phyloP scores from a whole-genome alignment of 371 early-diverging fungal species.

The Mortierella sp. region DNA sequence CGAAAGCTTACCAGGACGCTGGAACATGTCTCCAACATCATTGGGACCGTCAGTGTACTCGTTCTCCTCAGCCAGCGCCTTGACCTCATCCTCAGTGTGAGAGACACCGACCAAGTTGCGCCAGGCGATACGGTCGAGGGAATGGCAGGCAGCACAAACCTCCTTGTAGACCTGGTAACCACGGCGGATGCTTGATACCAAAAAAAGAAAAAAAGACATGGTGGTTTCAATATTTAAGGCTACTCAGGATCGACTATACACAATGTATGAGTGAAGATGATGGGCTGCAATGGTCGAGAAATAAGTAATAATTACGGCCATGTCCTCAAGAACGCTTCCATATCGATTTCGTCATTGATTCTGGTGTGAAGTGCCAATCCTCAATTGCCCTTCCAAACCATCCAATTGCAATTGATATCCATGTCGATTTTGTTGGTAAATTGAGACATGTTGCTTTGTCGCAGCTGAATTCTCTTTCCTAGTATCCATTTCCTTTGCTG shows the following conservation, averaged over 20 bases:
- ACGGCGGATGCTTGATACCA: conserved; percentile 87
- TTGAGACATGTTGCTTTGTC: not conserved
- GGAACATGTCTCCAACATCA: conserved; percentile 94
- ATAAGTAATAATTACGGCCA: too few relatives aligned
- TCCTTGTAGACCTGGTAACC: conserved; percentile 99
- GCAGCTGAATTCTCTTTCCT: not conserved
- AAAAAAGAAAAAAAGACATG: conserved; percentile 72
- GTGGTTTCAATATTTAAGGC: conserved; percentile 78
- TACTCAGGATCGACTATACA: not conserved
- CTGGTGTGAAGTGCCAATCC: not conserved
- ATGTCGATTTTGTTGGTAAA: too few relatives aligned
- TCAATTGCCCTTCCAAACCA: not conserved
- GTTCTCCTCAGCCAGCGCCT: conserved; percentile 93
- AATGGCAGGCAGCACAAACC: conserved; percentile 98
- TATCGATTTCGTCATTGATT: not conserved
- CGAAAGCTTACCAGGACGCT: conserved; percentile 96
- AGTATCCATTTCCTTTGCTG: not conserved
- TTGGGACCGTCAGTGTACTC: conserved; percentile 96
- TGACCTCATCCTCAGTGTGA: conserved; percentile 94
- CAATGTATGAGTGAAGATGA: not conserved
- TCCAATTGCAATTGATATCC: not conserved
- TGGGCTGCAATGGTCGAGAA: not conserved
- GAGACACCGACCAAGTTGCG: conserved; percentile 93
- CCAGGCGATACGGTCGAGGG: conserved; percentile 93
- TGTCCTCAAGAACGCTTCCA: too few relatives aligned